Conservation (phyloP, 192 early-diverging fungal species). For the Funneliformis geosporum region DNA sequence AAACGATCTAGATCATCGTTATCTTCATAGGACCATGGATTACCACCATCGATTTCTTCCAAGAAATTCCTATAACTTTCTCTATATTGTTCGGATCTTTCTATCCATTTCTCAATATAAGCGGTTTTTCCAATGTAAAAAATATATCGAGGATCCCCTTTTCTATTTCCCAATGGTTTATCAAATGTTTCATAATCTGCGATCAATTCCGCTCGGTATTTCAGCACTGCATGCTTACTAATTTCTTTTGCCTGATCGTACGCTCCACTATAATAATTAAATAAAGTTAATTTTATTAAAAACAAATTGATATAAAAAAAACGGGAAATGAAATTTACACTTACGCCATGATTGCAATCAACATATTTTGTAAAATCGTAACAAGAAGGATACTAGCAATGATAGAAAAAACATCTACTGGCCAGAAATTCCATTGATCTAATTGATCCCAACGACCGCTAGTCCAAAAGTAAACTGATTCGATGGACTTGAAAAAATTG, state of each 20-base stretch:
- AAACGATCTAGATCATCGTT: background rate
- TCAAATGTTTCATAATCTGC: slow-evolving; percentile 5
- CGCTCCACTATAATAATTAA: background rate
- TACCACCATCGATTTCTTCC: background rate
- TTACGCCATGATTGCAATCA: slow-evolving; percentile 21
- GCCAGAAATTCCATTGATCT: slow-evolving; percentile 10
- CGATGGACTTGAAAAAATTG: background rate
- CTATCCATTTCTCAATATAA: background rate
- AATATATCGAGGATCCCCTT: slow-evolving; percentile 4
- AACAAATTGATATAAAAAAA: background rate
- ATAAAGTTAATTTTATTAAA: background rate
- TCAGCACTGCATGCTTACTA: background rate
- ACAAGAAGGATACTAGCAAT: slow-evolving; percentile 11
- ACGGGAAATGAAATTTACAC: background rate
- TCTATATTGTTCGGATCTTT: background rate
- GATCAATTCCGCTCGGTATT: slow-evolving; percentile 11
- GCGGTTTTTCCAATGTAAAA: background rate
- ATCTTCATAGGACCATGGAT: background rate
- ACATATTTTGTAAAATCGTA: slow-evolving; percentile 23
- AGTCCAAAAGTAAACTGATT: slow-evolving; percentile 23
- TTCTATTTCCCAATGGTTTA: background rate
- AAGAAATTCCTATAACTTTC: background rate
- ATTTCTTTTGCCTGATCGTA: background rate
- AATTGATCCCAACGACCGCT: slow-evolving; percentile 28
- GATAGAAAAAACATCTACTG: slow-evolving; percentile 16